A percentile compares a stretch with the other conserved stretches of the same genome.
phyloP scores from a whole-genome alignment of 139 green algal species.

The Micractinium sp. region DNA sequence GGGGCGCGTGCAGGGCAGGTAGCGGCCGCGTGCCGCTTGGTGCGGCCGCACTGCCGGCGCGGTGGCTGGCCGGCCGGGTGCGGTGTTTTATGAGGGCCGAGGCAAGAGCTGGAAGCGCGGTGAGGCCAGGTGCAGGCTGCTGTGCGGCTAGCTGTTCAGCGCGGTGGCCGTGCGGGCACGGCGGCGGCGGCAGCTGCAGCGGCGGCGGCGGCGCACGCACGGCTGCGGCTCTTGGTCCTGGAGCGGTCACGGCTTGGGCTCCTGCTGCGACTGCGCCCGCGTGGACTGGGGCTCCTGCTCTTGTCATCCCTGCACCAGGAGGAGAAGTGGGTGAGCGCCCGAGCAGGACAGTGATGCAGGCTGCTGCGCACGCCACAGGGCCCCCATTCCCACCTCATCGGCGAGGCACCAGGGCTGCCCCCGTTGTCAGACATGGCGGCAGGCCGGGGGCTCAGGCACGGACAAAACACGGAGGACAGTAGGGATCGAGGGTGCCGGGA shows the following conservation, averaged over 20 bases:
- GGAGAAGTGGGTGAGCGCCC: not conserved
- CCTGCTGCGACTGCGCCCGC: not conserved
- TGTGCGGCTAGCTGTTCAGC: not conserved
- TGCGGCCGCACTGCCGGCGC: not conserved
- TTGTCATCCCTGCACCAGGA: not conserved
- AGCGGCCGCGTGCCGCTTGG: not conserved
- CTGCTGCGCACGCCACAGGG: not conserved
- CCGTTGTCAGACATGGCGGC: conserved; percentile 5
- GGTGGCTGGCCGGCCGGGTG: not conserved
- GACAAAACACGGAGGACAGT: not conserved
- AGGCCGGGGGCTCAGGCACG: not conserved
- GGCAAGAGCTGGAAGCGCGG: not conserved
- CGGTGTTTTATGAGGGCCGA: not conserved
- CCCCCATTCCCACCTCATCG: not conserved
- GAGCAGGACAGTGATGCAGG: not conserved
- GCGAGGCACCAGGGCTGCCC: not conserved
- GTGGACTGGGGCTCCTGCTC: conserved; percentile 12
- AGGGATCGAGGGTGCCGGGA: no score
- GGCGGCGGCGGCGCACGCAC: conserved; percentile 21
- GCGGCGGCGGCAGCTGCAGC: not conserved
- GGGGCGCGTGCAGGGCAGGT: not conserved
- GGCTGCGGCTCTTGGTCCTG: conserved; percentile 28
- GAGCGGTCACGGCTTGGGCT: conserved; percentile 17
- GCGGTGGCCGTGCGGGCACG: not conserved
- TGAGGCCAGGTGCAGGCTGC: not conserved